Evolutionary conservation across 2,329 filamentous ascomycete species (phyloP).

Genomic region (Xylariaceae sp.): DNA sequence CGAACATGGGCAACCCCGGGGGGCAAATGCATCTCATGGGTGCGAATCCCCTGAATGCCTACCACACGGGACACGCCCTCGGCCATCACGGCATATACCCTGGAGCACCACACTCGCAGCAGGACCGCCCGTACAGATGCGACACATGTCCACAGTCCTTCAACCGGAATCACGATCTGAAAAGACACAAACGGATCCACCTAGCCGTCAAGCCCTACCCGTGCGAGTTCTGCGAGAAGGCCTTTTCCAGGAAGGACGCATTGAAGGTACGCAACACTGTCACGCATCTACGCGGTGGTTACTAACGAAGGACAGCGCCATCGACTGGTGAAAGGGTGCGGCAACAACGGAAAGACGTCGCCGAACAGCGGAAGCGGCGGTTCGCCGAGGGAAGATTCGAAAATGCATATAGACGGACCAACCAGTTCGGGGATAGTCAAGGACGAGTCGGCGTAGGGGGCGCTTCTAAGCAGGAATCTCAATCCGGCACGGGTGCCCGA

Average conservation of each 20-base stretch:
- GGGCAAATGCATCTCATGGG: constrained; percentile 69
- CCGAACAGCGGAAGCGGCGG: constrained; percentile 22
- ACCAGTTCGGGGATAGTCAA: constrained; percentile 16
- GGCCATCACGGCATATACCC: constrained; percentile 55
- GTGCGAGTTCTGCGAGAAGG: constrained; percentile 88
- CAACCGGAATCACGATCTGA: constrained; percentile 93
- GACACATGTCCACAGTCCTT: constrained; percentile 90
- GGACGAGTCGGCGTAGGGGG: constrained; percentile 19
- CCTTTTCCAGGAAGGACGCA: constrained; percentile 93
- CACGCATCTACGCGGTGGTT: neutral
- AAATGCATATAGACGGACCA: constrained; percentile 20
- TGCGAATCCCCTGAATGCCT: constrained; percentile 46
- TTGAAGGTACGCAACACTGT: constrained; percentile 68
- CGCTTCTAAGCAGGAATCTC: neutral
- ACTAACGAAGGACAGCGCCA: constrained; percentile 47
- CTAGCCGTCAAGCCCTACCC: constrained; percentile 93
- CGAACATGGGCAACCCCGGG: constrained; percentile 71
- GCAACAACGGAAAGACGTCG: constrained; percentile 34
- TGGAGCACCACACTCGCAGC: constrained; percentile 47
- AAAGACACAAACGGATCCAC: constrained; percentile 93
- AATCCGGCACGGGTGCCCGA: neutral
- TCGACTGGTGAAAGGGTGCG: constrained; percentile 62
- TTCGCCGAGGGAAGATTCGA: constrained; percentile 26
- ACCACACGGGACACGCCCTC: constrained; percentile 47
- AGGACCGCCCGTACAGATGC: constrained; percentile 90